These are phyloP conservation scores for Vickermania ingenoplastis DNA, from an alignment of 208 protist genomes.

Conservation along the genomic window DNA sequence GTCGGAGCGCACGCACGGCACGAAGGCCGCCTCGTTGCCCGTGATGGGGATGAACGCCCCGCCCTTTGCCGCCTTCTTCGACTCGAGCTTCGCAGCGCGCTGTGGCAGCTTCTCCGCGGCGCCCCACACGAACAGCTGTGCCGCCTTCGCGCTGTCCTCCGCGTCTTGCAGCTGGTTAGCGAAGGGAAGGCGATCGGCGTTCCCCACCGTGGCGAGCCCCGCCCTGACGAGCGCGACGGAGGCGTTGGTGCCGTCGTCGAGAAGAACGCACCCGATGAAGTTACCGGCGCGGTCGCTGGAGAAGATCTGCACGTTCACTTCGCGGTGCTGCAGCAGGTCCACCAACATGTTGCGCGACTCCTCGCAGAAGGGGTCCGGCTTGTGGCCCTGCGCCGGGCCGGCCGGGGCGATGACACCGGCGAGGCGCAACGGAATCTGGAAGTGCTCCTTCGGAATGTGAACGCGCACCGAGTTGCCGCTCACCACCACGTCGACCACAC, in stretches of 20 bases:
- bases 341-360: constrained; percentile 71
- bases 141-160: constrained; percentile 39
- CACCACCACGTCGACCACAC: constrained; percentile 74
- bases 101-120: constrained; percentile 33
- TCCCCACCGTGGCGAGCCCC: constrained; percentile 69
- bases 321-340: constrained; percentile 55
- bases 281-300: constrained; percentile 75
- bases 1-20: constrained; percentile 45
- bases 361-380: constrained; percentile 54
- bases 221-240: constrained; percentile 56
- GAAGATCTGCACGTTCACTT: constrained; percentile 81
- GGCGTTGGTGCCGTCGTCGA: constrained; percentile 64
- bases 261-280: constrained; percentile 62
- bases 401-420: constrained; percentile 73
- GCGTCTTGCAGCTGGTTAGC: constrained; percentile 62
- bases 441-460: constrained; percentile 82
- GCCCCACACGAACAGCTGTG: constrained; percentile 58
- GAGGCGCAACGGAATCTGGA: constrained; percentile 80
- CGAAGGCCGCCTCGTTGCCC: constrained; percentile 32
- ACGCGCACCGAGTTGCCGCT: constrained; percentile 75
- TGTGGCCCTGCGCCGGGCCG: constrained; percentile 17
- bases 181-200: constrained; percentile 66
- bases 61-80: constrained; percentile 33
- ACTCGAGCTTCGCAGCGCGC: constrained; percentile 52
- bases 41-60: constrained; percentile 21